Conservation (phyloP, 331 rosid species). For the Arachis monticola region DNA sequence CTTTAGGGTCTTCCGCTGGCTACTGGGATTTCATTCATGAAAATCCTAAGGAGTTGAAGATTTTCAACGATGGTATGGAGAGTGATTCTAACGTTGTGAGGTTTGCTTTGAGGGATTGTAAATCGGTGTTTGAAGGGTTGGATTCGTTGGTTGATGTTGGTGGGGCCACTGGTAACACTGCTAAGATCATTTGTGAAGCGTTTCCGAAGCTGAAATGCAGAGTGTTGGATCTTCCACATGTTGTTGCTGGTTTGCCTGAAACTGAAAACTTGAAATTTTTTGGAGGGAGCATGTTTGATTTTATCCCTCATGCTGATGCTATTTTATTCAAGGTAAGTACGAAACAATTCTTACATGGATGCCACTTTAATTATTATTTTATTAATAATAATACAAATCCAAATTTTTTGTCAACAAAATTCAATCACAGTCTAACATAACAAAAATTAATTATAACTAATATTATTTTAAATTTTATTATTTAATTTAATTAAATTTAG, state of each 20-base stretch:
- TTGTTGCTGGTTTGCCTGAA: not conserved
- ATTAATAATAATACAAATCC: too few species aligned
- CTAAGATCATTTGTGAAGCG: not conserved
- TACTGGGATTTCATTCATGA: not conserved
- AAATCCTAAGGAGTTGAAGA: not conserved
- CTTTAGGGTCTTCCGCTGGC: not conserved
- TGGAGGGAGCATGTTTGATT: not conserved
- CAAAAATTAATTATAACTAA: too few species aligned
- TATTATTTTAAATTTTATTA: too few species aligned
- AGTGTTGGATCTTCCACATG: not conserved
- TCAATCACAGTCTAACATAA: too few species aligned
- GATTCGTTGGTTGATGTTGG: not conserved
- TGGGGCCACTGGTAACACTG: not conserved
- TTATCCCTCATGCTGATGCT: not conserved
- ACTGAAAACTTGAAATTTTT: not conserved
- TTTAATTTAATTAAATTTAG: too few species aligned
- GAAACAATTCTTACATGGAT: not conserved
- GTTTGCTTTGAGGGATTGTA: not conserved
- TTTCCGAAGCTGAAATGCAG: not conserved
- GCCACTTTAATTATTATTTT: not conserved
- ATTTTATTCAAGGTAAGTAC: not conserved
- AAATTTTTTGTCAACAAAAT: too few species aligned
- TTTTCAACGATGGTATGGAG: not conserved
- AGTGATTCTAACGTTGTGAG: not conserved
- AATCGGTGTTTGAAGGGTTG: not conserved